Evolutionary conservation across 2,329 filamentous ascomycete species (phyloP).

Genomic region (Didymosphaeria variabile): DNA sequence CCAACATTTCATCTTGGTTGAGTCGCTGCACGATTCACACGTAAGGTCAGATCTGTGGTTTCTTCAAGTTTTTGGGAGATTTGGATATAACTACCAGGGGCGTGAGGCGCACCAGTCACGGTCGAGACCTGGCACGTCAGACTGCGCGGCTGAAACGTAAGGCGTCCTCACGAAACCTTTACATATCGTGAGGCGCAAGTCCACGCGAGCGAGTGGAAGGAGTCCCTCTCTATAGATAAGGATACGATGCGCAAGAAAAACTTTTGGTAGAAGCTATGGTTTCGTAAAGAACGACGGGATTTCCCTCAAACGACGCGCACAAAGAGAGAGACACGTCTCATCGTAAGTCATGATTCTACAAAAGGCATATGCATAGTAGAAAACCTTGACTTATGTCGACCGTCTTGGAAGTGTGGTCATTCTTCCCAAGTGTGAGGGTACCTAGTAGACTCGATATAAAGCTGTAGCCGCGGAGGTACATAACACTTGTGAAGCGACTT

Average conservation of each 20-base stretch:
- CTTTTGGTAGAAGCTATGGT: not conserved
- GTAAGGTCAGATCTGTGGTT: not conserved
- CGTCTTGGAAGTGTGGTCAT: no score
- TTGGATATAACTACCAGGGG: not conserved
- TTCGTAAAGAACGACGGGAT: not conserved
- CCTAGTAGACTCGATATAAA: no score
- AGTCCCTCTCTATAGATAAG: not conserved
- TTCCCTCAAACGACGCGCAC: not conserved
- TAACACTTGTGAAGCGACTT: no score
- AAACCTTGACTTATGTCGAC: no score
- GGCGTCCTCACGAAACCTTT: not conserved
- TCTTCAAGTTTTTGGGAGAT: not conserved
- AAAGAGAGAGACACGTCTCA: not conserved
- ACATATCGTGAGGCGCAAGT: not conserved
- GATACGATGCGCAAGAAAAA: not conserved
- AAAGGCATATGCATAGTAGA: not conserved
- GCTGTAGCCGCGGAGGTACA: no score
- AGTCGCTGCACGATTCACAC: not conserved
- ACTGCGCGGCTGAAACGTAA: constrained; percentile 5
- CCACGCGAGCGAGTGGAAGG: not conserved
- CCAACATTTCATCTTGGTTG: not conserved
- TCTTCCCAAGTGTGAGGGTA: not conserved
- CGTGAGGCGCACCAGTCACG: not conserved
- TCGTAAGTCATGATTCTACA: not conserved
- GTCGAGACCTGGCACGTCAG: not conserved